phyloP scores from a whole-genome alignment of 2,329 filamentous ascomycete species.

The Neonectria coccinea region DNA sequence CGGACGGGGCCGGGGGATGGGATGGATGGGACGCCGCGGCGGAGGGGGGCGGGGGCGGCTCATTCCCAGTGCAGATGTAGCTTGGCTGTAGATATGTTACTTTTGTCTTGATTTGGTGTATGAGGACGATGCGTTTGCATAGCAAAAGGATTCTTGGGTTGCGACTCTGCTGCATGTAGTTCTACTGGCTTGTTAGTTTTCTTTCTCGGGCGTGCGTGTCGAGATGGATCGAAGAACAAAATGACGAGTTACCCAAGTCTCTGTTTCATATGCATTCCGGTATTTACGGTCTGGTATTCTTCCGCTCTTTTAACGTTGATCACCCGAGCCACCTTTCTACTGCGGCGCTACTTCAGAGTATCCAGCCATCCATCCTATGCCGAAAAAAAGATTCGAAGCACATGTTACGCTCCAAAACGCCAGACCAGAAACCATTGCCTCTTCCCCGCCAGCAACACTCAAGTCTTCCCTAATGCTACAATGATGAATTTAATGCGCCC shows the following conservation, averaged over 20 bases:
- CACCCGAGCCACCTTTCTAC: not conserved
- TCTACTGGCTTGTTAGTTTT: constrained; percentile 34
- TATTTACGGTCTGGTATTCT: constrained; percentile 4
- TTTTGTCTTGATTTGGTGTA: constrained; percentile 44
- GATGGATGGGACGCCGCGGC: constrained; percentile 10
- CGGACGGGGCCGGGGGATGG: constrained; percentile 11
- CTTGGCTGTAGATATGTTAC: constrained; percentile 42
- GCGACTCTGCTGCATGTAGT: constrained; percentile 38
- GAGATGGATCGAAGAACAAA: constrained; percentile 7
- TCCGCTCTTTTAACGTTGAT: not conserved
- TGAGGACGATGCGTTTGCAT: constrained; percentile 42
- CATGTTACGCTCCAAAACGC: constrained; percentile 34
- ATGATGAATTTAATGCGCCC: not conserved
- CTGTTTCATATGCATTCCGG: constrained; percentile 6
- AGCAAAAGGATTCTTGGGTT: constrained; percentile 39
- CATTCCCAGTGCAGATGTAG: constrained; percentile 31
- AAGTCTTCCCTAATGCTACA: constrained; percentile 32
- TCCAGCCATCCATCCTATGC: not conserved
- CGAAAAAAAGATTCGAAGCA: constrained; percentile 6
- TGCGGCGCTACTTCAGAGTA: not conserved
- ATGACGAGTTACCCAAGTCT: constrained; percentile 7
- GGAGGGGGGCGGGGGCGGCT: constrained; percentile 7
- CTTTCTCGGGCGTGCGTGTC: not conserved
- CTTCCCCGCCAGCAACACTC: constrained; percentile 8
- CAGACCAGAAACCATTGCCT: constrained; percentile 22